These are phyloP conservation scores for Leptographium lundbergii DNA, from an alignment of 2,329 filamentous ascomycete species.

Conservation along the genomic window DNA sequence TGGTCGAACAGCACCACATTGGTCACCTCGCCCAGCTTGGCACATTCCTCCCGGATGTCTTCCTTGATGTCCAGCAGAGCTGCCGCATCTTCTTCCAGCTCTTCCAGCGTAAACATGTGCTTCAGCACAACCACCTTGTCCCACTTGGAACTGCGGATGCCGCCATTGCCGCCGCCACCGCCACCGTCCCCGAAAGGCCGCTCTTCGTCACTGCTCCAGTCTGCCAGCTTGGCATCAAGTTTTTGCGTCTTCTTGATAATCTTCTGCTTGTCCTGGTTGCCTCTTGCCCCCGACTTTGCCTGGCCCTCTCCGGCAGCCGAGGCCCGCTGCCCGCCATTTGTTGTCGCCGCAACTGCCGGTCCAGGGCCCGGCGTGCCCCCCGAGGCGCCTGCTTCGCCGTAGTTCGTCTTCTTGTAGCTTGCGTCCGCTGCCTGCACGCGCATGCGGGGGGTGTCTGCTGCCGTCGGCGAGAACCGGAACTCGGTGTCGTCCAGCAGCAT, in stretches of 20 bases:
- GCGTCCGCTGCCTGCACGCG: conserved; percentile 73
- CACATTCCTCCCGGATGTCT: conserved; percentile 82
- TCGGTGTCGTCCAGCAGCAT: conserved; percentile 70
- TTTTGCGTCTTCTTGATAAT: conserved; percentile 87
- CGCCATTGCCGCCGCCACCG: conserved; percentile 17
- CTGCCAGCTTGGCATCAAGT: conserved; percentile 78
- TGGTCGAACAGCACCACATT: conserved; percentile 85
- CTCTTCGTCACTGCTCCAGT: conserved; percentile 88
- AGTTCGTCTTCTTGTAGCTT: conserved; percentile 81
- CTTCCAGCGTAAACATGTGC: conserved; percentile 82
- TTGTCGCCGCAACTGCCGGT: neutral
- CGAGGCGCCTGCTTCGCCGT: conserved; percentile 28
- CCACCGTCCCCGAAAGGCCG: conserved; percentile 20
- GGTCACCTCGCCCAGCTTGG: conserved; percentile 74
- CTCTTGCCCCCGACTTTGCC: neutral
- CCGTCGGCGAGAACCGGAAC: conserved; percentile 47
- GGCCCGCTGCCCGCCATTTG: too few species aligned
- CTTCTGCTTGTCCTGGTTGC: conserved; percentile 66
- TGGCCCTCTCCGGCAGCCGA: conserved; percentile 5
- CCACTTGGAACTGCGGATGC: conserved; percentile 30
- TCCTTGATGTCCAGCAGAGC: conserved; percentile 86
- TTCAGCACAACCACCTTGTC: conserved; percentile 80
- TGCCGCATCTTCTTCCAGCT: conserved; percentile 73
- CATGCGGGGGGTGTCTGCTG: conserved; percentile 45
- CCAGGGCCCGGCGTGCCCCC: conserved; percentile 9